A percentile compares a stretch with the other conserved stretches of the same genome.
Evolutionary conservation across 177 flowering plant species (phyloP).

Genomic region (Vitis hybrid): DNA sequence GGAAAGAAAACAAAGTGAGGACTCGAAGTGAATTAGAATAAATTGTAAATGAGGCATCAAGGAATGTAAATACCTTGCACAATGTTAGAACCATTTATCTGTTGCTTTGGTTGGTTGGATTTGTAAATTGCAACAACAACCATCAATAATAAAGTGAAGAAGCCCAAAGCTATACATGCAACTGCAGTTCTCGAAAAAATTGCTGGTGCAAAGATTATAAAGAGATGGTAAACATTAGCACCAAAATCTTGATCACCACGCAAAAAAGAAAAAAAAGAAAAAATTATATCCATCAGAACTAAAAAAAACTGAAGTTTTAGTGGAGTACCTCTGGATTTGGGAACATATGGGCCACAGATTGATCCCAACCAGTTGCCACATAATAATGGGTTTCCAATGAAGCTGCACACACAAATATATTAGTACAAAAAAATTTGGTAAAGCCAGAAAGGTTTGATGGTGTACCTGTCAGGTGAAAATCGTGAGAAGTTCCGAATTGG

Average conservation of each 20-base stretch:
- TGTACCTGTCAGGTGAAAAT: constrained; percentile 76
- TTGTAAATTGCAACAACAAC: constrained; percentile 59
- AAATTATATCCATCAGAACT: background rate
- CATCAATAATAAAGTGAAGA: constrained; percentile 54
- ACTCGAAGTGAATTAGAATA: background rate
- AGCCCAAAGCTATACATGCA: constrained; percentile 63
- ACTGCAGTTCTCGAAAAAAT: constrained; percentile 63
- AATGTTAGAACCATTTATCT: constrained; percentile 31
- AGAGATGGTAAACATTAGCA: background rate
- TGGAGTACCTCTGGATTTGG: constrained; percentile 56
- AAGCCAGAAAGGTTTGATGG: background rate
- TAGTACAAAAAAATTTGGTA: background rate
- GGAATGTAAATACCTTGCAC: constrained; percentile 46
- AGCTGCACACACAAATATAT: constrained; percentile 39
- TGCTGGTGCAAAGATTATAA: constrained; percentile 23
- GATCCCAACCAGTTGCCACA: constrained; percentile 90
- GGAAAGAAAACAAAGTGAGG: background rate
- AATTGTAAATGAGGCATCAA: background rate
- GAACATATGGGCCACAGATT: constrained; percentile 44
- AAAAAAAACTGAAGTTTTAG: background rate
- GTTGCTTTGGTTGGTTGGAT: constrained; percentile 49
- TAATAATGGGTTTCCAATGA: constrained; percentile 74
- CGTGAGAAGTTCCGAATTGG: constrained; percentile 52
- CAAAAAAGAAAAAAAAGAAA: background rate
- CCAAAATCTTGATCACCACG: background rate